phyloP scores from a whole-genome alignment of 2,329 filamentous ascomycete species.

The Aspergillus sp. region DNA sequence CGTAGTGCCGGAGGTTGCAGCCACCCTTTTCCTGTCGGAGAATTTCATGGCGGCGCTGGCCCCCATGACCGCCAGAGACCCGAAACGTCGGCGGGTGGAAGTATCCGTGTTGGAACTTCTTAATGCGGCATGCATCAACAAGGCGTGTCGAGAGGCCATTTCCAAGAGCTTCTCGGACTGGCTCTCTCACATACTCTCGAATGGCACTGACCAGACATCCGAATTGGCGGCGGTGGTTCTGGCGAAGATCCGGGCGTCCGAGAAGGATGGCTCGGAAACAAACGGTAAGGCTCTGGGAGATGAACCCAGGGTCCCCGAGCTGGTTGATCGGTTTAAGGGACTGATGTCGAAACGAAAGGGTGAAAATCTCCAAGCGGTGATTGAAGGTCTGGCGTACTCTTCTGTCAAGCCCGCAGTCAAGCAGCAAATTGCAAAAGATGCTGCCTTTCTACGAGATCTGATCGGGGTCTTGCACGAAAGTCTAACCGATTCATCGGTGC shows the following conservation, averaged over 20 bases:
- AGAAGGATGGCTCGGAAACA: slow-evolving; percentile 28
- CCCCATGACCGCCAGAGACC: slow-evolving; percentile 72
- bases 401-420: slow-evolving; percentile 84
- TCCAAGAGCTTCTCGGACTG: slow-evolving; percentile 81
- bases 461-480: slow-evolving; percentile 51
- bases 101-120: slow-evolving; percentile 84
- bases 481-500: slow-evolving; percentile 64
- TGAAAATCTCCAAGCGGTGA: slow-evolving; percentile 67
- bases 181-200: slow-evolving; percentile 79
- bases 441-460: slow-evolving; percentile 66
- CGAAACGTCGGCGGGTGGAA: slow-evolving; percentile 83
- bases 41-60: slow-evolving; percentile 79
- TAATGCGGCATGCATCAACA: slow-evolving; percentile 86
- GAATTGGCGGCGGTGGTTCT: slow-evolving; percentile 68
- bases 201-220: slow-evolving; percentile 58
- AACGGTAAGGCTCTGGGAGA: slow-evolving; percentile 34
- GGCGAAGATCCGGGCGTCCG: slow-evolving; percentile 57
- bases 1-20: slow-evolving; percentile 71
- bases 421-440: slow-evolving; percentile 71
- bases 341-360: slow-evolving; percentile 42
- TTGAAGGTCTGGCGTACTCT: slow-evolving; percentile 90
- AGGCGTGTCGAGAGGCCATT: slow-evolving; percentile 77
- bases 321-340: slow-evolving; percentile 55
- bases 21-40: slow-evolving; percentile 80
- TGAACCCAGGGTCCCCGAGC: slow-evolving; percentile 50